Conservation (phyloP, 306 rosid species). For the Rosa rugosa region DNA sequence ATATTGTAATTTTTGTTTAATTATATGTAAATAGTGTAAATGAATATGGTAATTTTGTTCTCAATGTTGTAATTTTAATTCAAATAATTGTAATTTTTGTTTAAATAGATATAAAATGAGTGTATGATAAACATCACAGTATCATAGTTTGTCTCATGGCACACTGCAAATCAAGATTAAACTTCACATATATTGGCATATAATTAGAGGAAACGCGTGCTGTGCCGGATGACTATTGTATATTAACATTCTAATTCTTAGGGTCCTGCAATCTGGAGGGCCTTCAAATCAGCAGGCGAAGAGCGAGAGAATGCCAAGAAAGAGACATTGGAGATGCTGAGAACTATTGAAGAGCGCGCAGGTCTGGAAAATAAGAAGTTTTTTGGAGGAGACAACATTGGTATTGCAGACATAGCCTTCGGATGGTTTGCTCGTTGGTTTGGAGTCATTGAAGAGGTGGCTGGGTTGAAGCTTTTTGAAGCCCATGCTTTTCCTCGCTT, state of each 20-base stretch:
- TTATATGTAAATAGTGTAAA: too few relatives aligned
- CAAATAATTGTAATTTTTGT: too few relatives aligned
- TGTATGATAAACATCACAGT: too few relatives aligned
- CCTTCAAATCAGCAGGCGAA: not conserved
- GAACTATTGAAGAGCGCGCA: slow-evolving; percentile 31
- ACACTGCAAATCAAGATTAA: not conserved
- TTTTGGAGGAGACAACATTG: slow-evolving; percentile 31
- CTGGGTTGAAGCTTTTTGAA: slow-evolving; percentile 27
- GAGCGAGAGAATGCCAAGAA: slow-evolving; percentile 24
- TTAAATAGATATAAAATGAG: too few relatives aligned
- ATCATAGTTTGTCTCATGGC: too few relatives aligned
- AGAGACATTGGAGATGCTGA: slow-evolving; percentile 20
- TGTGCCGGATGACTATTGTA: too few relatives aligned
- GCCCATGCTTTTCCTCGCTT: slow-evolving; percentile 26
- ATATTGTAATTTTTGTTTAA: too few relatives aligned
- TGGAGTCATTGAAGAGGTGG: slow-evolving; percentile 24
- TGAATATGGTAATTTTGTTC: too few relatives aligned
- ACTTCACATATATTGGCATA: not conserved
- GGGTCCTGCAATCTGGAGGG: slow-evolving; percentile 1
- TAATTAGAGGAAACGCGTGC: too few relatives aligned
- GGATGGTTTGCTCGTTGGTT: slow-evolving; percentile 19
- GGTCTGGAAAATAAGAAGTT: slow-evolving; percentile 32
- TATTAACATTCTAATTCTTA: not conserved
- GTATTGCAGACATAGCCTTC: not conserved
- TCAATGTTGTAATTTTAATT: too few relatives aligned